These are phyloP conservation scores for Phialemonium atrogriseum DNA, from an alignment of 2,329 filamentous ascomycete genomes.

Conservation along the genomic window DNA sequence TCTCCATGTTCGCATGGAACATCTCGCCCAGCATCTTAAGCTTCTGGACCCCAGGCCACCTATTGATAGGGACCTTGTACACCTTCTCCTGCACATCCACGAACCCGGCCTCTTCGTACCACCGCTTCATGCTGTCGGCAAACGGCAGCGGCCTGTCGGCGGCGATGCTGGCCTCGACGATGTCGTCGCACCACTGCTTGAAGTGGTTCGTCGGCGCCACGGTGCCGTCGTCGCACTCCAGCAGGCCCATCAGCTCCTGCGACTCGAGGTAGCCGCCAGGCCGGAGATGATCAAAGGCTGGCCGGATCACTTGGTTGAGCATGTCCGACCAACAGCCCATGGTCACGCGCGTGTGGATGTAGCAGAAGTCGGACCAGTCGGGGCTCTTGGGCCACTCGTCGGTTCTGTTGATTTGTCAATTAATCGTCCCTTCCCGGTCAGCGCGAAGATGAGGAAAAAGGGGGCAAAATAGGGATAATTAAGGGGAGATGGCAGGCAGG, in stretches of 20 bases:
- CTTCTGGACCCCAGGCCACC: constrained; percentile 16
- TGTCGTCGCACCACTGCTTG: constrained; percentile 14
- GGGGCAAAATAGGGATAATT: too few relatives aligned
- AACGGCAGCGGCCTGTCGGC: constrained; percentile 22
- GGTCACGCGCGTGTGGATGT: too few relatives aligned
- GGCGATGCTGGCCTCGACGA: constrained; percentile 13
- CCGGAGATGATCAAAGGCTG: background rate
- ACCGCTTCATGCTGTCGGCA: constrained; percentile 12
- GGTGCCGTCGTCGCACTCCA: constrained; percentile 17
- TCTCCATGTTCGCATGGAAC: constrained; percentile 13
- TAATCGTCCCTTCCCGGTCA: too few relatives aligned
- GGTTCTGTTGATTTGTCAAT: too few relatives aligned
- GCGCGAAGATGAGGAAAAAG: too few relatives aligned
- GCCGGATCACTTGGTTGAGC: background rate
- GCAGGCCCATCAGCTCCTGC: constrained; percentile 18
- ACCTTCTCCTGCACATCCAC: constrained; percentile 15
- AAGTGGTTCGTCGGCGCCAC: constrained; percentile 21
- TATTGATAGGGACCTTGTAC: constrained; percentile 17
- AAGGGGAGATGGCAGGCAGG: too few relatives aligned
- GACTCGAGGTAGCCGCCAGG: constrained; percentile 22
- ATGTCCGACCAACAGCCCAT: too few relatives aligned
- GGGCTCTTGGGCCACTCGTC: too few relatives aligned
- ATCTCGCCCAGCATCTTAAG: constrained; percentile 18
- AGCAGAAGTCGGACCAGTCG: too few relatives aligned
- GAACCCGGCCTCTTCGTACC: constrained; percentile 11